These are phyloP conservation scores for Skeletonema marinoi DNA, from an alignment of 108 stramenopile genomes.

Conservation along the genomic window DNA sequence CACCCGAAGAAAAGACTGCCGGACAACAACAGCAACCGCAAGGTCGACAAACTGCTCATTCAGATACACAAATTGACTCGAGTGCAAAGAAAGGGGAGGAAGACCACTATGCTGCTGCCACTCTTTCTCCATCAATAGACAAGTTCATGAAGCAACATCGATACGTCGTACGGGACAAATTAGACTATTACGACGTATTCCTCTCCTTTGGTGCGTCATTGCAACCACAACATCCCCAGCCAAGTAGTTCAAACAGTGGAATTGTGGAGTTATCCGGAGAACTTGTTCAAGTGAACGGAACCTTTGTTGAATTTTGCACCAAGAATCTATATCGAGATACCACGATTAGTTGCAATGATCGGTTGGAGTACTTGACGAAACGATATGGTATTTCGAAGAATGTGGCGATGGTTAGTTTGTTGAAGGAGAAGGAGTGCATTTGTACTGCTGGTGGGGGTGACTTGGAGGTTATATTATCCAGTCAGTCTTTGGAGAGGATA, in stretches of 20 bases:
- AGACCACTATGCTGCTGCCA: not conserved
- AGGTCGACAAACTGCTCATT: not conserved
- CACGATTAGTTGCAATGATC: not conserved
- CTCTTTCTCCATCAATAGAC: not conserved
- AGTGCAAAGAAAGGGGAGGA: not conserved
- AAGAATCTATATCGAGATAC: not conserved
- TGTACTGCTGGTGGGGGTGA: not conserved
- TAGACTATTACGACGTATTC: constrained; percentile 11
- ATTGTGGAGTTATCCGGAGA: not conserved
- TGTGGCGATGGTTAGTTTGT: not conserved
- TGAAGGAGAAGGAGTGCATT: not conserved
- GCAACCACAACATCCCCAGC: not conserved
- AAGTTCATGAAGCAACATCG: constrained; percentile 22
- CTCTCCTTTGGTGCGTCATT: not conserved
- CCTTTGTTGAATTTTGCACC: not conserved
- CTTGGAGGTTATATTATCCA: not conserved
- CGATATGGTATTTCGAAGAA: not conserved
- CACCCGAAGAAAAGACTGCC: not conserved
- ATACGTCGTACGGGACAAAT: constrained; percentile 19
- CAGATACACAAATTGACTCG: not conserved
- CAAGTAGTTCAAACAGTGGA: not conserved
- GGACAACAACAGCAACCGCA: not conserved
- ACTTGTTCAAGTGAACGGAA: not conserved
- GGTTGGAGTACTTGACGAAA: not conserved
- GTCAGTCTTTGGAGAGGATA: not conserved